Conservation (phyloP, 208 protist genomes). For the Blastocrithidia nonstop region DNA sequence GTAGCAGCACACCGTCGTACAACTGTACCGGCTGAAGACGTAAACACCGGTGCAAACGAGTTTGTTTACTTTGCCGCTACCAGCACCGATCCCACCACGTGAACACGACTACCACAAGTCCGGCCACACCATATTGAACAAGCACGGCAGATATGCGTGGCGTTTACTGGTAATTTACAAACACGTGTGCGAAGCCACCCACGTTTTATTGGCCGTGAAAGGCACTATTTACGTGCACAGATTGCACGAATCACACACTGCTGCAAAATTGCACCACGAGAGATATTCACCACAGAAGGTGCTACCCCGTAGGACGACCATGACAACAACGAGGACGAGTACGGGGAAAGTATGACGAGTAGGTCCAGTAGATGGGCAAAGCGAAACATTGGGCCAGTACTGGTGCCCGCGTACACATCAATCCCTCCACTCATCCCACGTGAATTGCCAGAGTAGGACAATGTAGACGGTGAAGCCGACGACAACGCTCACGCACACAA, state of each 20-base stretch:
- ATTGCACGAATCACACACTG: slow-evolving; percentile 88
- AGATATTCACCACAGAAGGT: slow-evolving; percentile 67
- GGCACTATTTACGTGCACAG: slow-evolving; percentile 89
- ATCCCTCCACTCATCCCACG: slow-evolving; percentile 71
- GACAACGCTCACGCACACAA: slow-evolving; percentile 21
- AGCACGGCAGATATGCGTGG: slow-evolving; percentile 66
- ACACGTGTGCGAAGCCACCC: slow-evolving; percentile 75
- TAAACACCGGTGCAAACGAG: slow-evolving; percentile 81
- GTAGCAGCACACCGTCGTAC: slow-evolving; percentile 28
- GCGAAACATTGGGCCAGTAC: slow-evolving; percentile 22
- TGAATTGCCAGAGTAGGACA: slow-evolving; percentile 40
- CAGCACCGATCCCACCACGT: slow-evolving; percentile 54
- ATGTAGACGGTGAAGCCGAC: slow-evolving; percentile 53
- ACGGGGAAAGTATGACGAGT: slow-evolving; percentile 45
- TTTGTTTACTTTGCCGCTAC: slow-evolving; percentile 80
- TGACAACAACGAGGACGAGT: slow-evolving; percentile 41
- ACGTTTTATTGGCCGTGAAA: slow-evolving; percentile 84
- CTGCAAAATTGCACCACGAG: slow-evolving; percentile 73
- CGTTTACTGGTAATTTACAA: slow-evolving; percentile 87
- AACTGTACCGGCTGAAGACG: no score
- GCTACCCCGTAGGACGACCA: slow-evolving; percentile 75
- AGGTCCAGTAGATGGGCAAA: slow-evolving; percentile 22
- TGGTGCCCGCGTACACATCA: slow-evolving; percentile 58
- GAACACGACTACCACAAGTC: slow-evolving; percentile 83
- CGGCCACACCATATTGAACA: slow-evolving; percentile 79